These are phyloP conservation scores for Elaeis guineensis DNA, from an alignment of 176 grass and related monocot species.

Conservation along the genomic window DNA sequence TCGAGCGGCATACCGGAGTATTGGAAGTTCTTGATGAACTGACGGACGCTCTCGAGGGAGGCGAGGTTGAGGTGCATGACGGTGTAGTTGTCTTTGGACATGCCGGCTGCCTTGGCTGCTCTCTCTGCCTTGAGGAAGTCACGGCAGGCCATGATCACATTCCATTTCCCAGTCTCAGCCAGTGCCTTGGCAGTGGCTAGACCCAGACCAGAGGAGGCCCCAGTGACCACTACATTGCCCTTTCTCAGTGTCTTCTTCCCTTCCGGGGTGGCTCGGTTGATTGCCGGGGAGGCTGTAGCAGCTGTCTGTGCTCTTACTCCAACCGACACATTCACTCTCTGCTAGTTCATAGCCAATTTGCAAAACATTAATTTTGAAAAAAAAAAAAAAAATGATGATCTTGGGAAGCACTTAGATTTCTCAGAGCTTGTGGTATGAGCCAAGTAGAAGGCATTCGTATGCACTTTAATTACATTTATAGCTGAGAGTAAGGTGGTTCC, in stretches of 20 bases:
- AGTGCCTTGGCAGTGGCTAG: constrained; percentile 93
- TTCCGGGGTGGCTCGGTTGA: constrained; percentile 28
- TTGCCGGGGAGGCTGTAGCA: constrained; percentile 36
- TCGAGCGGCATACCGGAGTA: constrained; percentile 62
- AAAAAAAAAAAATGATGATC: too few species aligned
- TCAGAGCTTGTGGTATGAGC: too few species aligned
- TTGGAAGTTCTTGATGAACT: constrained; percentile 58
- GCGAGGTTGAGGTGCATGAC: constrained; percentile 91
- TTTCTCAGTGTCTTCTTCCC: constrained; percentile 89
- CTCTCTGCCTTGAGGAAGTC: constrained; percentile 90
- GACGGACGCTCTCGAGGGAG: constrained; percentile 81
- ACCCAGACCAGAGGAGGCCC: constrained; percentile 84
- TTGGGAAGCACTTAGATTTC: too few species aligned
- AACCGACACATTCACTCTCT: constrained; percentile 42
- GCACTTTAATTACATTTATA: too few species aligned
- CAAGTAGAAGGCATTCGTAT: too few species aligned
- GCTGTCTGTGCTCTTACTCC: constrained; percentile 53
- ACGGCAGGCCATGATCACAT: constrained; percentile 97
- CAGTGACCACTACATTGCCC: constrained; percentile 80
- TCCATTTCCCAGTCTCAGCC: constrained; percentile 75
- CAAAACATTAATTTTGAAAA: neutral
- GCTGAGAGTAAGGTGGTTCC: too few species aligned
- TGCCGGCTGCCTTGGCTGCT: constrained; percentile 72
- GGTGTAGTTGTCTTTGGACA: constrained; percentile 67
- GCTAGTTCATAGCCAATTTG: constrained; percentile 4